Evolutionary conservation across 306 rosid species (phyloP), one percentile per base, ranked within the genome.

Genomic region (Corylus americana): DNA sequence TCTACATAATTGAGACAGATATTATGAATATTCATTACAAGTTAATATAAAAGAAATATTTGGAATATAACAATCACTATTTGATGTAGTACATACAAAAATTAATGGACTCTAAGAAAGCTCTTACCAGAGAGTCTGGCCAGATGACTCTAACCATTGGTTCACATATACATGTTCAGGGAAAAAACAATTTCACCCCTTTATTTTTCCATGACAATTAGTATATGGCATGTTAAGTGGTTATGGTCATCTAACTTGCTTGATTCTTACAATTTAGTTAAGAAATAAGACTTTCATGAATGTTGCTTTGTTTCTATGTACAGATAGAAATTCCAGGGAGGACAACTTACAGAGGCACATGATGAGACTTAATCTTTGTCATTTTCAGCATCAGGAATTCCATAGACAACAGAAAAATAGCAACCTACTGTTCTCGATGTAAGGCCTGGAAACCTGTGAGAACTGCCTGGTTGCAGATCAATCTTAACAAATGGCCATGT

Each of bases 361-460:
- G 53, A 29, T 55, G 58, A 51, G 77, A 48, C 39, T 82, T 72
- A 88, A 58, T 89, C 92, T 73, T 90, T 82, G 55, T 86, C 88
- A 42, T 75, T 85, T 67, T 83, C 90, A 18, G 80, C 76, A 74
- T 84, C 83, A 3, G 86, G 78, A 80, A 61, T 82, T 69, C 91
- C 97, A 80, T 92, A 94, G 29, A 92, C 91, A 88, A 91, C 91
- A 77, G 98, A 86, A 39, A 92, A 88, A 84, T 94, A 90, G 84
- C 75, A 87, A 76, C 89, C 84, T 14, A 94, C 59, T 1, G 93
- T 88, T 82, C 78, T 86, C 85, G 83, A 76, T 67, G 98, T 89
- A 86, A 94, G 96, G 64, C 98, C 98, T 62, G 97, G 98, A 84
- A 94, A 94, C 87, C 97, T 87, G 89, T 94, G 92, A 74, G 78